These are phyloP conservation scores for Tephrocybe sp. DNA, from an alignment of 768 basidiomycete genomes.

Conservation along the genomic window DNA sequence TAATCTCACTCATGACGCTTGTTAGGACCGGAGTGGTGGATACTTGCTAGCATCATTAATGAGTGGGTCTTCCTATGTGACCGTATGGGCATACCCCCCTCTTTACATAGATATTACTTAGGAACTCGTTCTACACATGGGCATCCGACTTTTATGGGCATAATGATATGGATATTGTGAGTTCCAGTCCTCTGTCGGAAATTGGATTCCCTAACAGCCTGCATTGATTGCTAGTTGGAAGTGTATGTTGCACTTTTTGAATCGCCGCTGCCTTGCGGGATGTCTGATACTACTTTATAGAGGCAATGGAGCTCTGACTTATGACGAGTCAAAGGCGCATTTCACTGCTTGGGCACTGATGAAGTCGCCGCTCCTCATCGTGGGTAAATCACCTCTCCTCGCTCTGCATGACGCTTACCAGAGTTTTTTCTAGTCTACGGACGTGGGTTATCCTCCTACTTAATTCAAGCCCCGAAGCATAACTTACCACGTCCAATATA, in stretches of 20 bases:
- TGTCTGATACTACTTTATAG: slow-evolving; percentile 27
- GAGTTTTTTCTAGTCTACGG: slow-evolving; percentile 17
- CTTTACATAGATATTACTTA: slow-evolving; percentile 21
- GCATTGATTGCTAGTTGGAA: slow-evolving; percentile 41
- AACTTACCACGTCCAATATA: too few species aligned
- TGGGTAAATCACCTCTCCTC: slow-evolving; percentile 17
- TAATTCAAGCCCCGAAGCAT: too few species aligned
- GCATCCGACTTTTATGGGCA: slow-evolving; percentile 66
- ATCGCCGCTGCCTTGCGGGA: neutral
- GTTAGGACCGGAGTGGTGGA: slow-evolving; percentile 45
- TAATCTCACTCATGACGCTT: neutral
- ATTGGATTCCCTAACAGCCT: neutral
- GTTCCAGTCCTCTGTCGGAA: slow-evolving; percentile 6
- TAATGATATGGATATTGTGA: slow-evolving; percentile 71
- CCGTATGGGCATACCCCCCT: neutral
- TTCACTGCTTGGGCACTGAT: slow-evolving; percentile 75
- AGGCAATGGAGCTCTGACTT: slow-evolving; percentile 62
- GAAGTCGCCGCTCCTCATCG: slow-evolving; percentile 57
- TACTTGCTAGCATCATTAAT: slow-evolving; percentile 59
- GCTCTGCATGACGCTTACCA: neutral
- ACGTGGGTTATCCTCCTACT: slow-evolving; percentile 9
- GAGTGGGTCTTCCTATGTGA: slow-evolving; percentile 35
- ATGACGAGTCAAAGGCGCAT: slow-evolving; percentile 67
- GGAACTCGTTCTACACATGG: slow-evolving; percentile 66
- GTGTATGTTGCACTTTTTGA: slow-evolving; percentile 33